phyloP scores from a whole-genome alignment of 257 asterid genomes.

The Nicotiana attenuata region DNA sequence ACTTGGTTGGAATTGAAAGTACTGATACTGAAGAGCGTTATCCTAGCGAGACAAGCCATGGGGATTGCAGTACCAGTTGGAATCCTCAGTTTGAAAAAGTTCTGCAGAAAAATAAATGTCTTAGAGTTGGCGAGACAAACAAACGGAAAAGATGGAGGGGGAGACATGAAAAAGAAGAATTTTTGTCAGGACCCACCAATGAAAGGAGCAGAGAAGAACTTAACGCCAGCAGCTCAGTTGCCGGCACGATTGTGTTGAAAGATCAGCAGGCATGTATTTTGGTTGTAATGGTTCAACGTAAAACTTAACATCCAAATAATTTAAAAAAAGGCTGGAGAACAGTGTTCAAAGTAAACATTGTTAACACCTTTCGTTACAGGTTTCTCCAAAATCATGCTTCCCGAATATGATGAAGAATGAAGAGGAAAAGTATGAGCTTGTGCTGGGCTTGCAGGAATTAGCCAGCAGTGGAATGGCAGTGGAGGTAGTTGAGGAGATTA shows the following conservation, averaged over 20 bases:
- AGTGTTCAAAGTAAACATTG: conserved; percentile 11
- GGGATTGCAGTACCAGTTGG: conserved; percentile 82
- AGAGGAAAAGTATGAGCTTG: conserved; percentile 54
- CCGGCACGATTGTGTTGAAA: conserved; percentile 28
- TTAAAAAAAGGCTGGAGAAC: not conserved
- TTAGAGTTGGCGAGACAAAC: conserved; percentile 60
- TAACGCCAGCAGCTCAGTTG: conserved; percentile 26
- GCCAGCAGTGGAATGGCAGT: conserved; percentile 82
- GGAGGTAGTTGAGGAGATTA: conserved; percentile 86
- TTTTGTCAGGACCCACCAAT: conserved; percentile 30
- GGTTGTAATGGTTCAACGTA: not conserved
- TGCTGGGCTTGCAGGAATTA: conserved; percentile 64
- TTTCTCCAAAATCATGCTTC: conserved; percentile 34
- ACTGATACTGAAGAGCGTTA: conserved; percentile 59
- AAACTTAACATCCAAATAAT: not conserved
- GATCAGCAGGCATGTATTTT: conserved; percentile 2
- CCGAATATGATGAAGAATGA: conserved; percentile 27
- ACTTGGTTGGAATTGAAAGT: conserved; percentile 32
- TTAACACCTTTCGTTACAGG: conserved; percentile 45
- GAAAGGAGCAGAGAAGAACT: conserved; percentile 48
- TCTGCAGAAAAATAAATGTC: conserved; percentile 48
- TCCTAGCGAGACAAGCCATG: conserved; percentile 51
- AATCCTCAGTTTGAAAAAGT: conserved; percentile 41
- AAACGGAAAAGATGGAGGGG: conserved; percentile 97
- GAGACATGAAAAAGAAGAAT: conserved; percentile 55